These are phyloP conservation scores for Vaccinium myrtillus DNA, from an alignment of 148 eudicot species.

Conservation along the genomic window DNA sequence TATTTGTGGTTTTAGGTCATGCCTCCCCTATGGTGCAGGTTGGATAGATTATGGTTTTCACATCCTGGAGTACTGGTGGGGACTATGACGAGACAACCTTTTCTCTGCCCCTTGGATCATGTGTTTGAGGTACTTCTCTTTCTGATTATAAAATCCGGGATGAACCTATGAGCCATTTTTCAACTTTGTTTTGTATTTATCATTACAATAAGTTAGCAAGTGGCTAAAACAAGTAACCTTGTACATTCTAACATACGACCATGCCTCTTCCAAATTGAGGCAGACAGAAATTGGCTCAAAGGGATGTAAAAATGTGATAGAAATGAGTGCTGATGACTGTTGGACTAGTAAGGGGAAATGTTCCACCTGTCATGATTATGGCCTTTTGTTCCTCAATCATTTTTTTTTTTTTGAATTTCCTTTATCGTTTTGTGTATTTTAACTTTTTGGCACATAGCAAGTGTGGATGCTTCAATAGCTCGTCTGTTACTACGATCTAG, in stretches of 20 bases:
- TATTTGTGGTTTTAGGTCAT: slow-evolving; percentile 80
- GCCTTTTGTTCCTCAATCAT: background rate
- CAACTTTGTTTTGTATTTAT: background rate
- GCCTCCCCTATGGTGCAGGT: slow-evolving; percentile 99
- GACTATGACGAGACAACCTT: slow-evolving; percentile 83
- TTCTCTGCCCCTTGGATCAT: slow-evolving; percentile 92
- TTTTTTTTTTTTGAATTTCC: background rate
- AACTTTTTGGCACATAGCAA: background rate
- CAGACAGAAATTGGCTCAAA: background rate
- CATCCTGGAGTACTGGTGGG: slow-evolving; percentile 91
- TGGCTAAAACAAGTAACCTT: background rate
- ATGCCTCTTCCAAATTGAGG: background rate
- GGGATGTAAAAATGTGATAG: background rate
- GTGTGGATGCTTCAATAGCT: background rate
- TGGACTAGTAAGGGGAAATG: background rate
- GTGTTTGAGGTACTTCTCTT: slow-evolving; percentile 74
- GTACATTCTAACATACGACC: background rate
- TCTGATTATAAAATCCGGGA: background rate
- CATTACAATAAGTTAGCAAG: background rate
- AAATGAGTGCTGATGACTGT: background rate
- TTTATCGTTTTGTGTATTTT: background rate
- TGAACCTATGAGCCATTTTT: background rate
- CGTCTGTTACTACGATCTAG: background rate
- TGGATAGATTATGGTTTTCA: slow-evolving; percentile 97
- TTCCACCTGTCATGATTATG: background rate